Base-by-base conservation (phyloP, 164 flowering plant species). In the Annona squamosa region DNA sequence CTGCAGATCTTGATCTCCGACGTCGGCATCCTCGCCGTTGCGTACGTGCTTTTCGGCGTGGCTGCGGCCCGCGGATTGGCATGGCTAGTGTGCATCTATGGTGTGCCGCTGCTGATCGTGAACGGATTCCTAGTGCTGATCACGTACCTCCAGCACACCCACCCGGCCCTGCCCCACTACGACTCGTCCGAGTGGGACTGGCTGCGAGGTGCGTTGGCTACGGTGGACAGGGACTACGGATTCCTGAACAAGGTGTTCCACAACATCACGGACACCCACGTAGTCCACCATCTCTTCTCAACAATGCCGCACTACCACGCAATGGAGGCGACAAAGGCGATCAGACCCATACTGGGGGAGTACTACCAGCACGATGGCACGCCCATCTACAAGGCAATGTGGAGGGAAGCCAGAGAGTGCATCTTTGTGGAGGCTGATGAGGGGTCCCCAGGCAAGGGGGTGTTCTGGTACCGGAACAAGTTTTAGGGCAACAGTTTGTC, bases 241-340 rank as follows among this genome's bases (percentile, higher is more conserved):
- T 67, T 92, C 59, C 69, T 92, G 71, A 92, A 92, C 82, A 90
- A 82, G 77, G 92, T 90, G 48, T 89, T 92, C 87, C 97, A 92
- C 67, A 79, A 89, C 78, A 90, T 90, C 41, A 89, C 97, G 0
- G 92, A 92, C 66, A 90, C 97, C 0, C 97, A 92, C 72, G 93
- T 92, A 1, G 87, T 91, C 0, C 97, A 92, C 73, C 97, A 92
- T 74, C 74, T 92, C 79, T 86, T 92, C 81, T 89, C 97, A 1
- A 85, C 91, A 0, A 89, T 92, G 90, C 97, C 97, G 0, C 95
- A 90, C 67, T 92, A 92, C 68, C 85, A 92, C 71, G 97, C 94
- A 2, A 83, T 84, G 93, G 93, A 91, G 80, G 97, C 97, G 0
- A 91, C 97, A 5, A 86, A 85, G 78, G 93, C 87, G 0, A 87